Conservation (phyloP, 495 filamentous ascomycete genomes). For the Staphylotrichum tortipilum region DNA sequence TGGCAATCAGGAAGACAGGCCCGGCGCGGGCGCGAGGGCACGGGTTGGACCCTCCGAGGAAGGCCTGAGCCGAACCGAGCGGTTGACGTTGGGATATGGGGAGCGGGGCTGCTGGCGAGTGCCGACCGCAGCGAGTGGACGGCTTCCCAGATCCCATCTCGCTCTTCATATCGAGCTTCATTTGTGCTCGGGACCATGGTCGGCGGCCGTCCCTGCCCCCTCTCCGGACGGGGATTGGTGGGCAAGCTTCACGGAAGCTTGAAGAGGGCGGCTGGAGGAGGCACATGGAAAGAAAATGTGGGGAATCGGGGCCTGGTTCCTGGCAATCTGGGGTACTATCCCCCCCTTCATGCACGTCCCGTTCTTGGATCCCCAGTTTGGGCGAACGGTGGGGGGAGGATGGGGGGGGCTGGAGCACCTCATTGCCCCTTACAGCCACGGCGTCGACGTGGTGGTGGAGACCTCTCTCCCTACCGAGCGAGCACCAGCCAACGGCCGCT, state of each 20-base stretch:
- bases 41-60: slow-evolving; percentile 39
- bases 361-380: slow-evolving; percentile 6
- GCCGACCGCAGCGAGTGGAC: slow-evolving; percentile 26
- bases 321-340: slow-evolving; percentile 23
- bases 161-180: slow-evolving; percentile 29
- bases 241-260: neutral
- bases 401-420: neutral
- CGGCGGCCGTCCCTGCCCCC: no score
- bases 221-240: slow-evolving; percentile 23
- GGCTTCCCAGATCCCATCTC: slow-evolving; percentile 25
- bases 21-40: slow-evolving; percentile 32
- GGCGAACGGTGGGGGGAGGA: neutral
- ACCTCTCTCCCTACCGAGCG: slow-evolving; percentile 3
- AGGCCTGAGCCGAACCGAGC: slow-evolving; percentile 25
- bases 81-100: slow-evolving; percentile 26
- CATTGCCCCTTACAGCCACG: neutral
- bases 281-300: slow-evolving; percentile 21
- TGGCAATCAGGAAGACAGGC: slow-evolving; percentile 44
- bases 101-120: slow-evolving; percentile 33
- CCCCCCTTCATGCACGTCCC: slow-evolving; percentile 24
- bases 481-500: neutral
- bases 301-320: slow-evolving; percentile 16
- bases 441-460: slow-evolving; percentile 7
- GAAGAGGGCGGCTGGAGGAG: neutral
- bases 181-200: slow-evolving; percentile 28